A percentile compares a stretch with the other conserved stretches of the same genome.
These are phyloP conservation scores for Daldinia vernicosa DNA, from an alignment of 495 filamentous ascomycete species.

Conservation along the genomic window DNA sequence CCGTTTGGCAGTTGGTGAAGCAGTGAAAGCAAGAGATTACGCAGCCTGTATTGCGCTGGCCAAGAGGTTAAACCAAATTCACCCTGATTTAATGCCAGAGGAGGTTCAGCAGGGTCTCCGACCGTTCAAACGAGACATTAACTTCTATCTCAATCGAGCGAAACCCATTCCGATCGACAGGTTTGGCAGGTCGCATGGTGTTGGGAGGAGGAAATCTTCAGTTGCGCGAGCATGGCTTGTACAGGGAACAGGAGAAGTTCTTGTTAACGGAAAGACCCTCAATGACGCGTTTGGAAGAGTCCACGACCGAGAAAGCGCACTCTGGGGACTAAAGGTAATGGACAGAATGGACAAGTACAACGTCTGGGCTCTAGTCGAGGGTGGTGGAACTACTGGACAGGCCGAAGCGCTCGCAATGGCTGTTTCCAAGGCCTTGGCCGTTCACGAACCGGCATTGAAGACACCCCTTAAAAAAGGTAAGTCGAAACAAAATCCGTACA, in stretches of 20 bases:
- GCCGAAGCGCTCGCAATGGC: slow-evolving; percentile 94
- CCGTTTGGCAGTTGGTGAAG: slow-evolving; percentile 76
- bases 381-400: slow-evolving; percentile 93
- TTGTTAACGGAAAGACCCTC: slow-evolving; percentile 87
- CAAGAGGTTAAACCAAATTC: slow-evolving; percentile 83
- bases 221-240: slow-evolving; percentile 85
- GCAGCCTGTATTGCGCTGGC: slow-evolving; percentile 76
- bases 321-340: slow-evolving; percentile 88
- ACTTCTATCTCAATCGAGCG: slow-evolving; percentile 69
- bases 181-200: slow-evolving; percentile 76
- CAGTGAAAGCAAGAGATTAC: slow-evolving; percentile 81
- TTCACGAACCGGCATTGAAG: slow-evolving; percentile 92
- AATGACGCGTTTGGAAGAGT: slow-evolving; percentile 81
- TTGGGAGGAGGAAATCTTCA: slow-evolving; percentile 86
- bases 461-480: slow-evolving; percentile 86
- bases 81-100: slow-evolving; percentile 76
- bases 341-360: slow-evolving; percentile 95
- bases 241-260: slow-evolving; percentile 87
- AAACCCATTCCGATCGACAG: slow-evolving; percentile 70
- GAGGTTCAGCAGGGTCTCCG: slow-evolving; percentile 71
- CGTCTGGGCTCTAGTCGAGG: slow-evolving; percentile 82
- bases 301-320: slow-evolving; percentile 92
- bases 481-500: slow-evolving; percentile 46
- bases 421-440: slow-evolving; percentile 85
- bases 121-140: slow-evolving; percentile 76